Conservation (phyloP, 495 filamentous ascomycete genomes). For the Xylaria castorea region DNA sequence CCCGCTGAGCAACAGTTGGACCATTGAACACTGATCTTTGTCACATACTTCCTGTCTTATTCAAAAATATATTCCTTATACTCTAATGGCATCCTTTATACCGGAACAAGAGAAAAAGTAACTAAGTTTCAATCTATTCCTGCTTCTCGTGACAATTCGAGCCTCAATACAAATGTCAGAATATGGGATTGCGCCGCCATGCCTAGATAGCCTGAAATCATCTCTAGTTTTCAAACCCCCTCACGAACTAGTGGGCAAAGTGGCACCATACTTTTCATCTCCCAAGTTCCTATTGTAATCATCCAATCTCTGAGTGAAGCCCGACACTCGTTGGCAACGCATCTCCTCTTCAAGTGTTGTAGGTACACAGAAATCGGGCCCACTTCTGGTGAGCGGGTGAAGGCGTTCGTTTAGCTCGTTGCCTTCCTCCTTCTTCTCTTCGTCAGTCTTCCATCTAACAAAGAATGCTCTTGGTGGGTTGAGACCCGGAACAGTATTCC, state of each 20-base stretch:
- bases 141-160: neutral
- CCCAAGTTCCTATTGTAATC: neutral
- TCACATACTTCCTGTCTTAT: no score
- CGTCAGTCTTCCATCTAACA: conserved; percentile 17
- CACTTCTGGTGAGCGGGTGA: neutral
- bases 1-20: neutral
- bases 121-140: neutral
- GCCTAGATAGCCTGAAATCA: neutral
- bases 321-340: neutral
- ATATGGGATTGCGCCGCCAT: neutral
- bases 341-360: neutral
- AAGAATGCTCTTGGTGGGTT: neutral
- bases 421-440: neutral
- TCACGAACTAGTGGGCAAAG: neutral
- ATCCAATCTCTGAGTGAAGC: neutral
- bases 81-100: neutral
- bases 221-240: neutral
- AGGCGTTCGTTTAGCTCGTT: neutral
- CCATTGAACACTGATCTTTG: no score
- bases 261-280: neutral
- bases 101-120: neutral
- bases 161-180: neutral
- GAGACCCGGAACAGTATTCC: neutral
- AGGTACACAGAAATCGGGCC: neutral
- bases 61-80: no score